Conservation (phyloP, 108 stramenopile genomes). For the Conticribra weissflogii region DNA sequence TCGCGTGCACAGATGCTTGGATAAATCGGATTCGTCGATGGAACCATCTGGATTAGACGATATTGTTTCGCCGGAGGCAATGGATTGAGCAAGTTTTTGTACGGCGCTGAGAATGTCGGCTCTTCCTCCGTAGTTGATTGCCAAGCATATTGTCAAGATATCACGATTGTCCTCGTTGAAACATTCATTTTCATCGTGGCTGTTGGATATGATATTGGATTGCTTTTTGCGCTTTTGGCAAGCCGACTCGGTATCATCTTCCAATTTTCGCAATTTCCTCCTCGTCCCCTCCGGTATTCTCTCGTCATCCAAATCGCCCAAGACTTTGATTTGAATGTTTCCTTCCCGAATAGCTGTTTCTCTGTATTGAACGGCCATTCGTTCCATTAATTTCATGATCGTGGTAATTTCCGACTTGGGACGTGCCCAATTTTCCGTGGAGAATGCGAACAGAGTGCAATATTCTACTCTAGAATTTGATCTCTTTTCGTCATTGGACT, state of each 20-base stretch:
- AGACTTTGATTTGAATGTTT: constrained; percentile 57
- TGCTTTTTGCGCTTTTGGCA: constrained; percentile 7
- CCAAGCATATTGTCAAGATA: constrained; percentile 77
- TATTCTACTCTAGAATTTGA: constrained; percentile 35
- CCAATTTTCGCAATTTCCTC: constrained; percentile 42
- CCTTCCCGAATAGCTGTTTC: constrained; percentile 44
- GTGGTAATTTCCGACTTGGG: constrained; percentile 60
- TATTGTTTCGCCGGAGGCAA: constrained; percentile 35
- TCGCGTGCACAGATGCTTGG: constrained; percentile 49
- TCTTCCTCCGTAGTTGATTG: constrained; percentile 90
- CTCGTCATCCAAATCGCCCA: constrained; percentile 74
- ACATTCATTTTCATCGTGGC: background rate
- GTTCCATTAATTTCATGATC: constrained; percentile 68
- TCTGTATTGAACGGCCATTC: constrained; percentile 43
- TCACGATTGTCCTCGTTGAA: constrained; percentile 10
- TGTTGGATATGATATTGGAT: too few species aligned
- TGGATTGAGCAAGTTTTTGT: constrained; percentile 48
- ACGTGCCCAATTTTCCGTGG: constrained; percentile 93
- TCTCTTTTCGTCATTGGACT: background rate
- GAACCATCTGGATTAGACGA: constrained; percentile 13
- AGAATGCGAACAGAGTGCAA: constrained; percentile 89
- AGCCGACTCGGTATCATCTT: constrained; percentile 42
- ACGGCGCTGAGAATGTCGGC: constrained; percentile 84
- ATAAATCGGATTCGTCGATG: constrained; percentile 58
- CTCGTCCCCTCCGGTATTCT: constrained; percentile 65